These are phyloP conservation scores for Pythium coloratum DNA, from an alignment of 352 stramenopile species.

Conservation along the genomic window DNA sequence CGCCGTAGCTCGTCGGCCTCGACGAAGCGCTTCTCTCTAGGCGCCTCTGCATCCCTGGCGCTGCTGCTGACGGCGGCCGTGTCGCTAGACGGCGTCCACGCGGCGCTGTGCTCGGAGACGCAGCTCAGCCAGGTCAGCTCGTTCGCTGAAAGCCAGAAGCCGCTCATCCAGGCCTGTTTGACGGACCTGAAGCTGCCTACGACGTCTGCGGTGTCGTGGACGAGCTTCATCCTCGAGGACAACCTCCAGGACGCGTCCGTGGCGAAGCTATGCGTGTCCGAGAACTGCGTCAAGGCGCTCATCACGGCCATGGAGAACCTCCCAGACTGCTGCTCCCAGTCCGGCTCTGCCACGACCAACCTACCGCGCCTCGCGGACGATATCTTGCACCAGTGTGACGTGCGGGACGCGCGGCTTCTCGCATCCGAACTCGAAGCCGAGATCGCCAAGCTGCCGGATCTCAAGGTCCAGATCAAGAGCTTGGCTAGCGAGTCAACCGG, in stretches of 20 bases:
- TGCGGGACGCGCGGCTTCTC: constrained; percentile 23
- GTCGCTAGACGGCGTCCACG: constrained; percentile 1
- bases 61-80: not conserved
- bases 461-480: constrained; percentile 35
- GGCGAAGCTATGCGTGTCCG: constrained; percentile 21
- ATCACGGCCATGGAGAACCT: constrained; percentile 32
- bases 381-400: constrained; percentile 32
- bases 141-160: constrained; percentile 21
- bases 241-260: constrained; percentile 21
- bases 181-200: constrained; percentile 20
- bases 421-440: constrained; percentile 27
- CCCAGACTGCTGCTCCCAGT: constrained; percentile 27
- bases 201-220: constrained; percentile 8
- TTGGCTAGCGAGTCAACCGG: not conserved
- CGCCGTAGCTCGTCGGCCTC: not conserved
- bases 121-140: constrained; percentile 4
- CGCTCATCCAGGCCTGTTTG: constrained; percentile 22
- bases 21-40: constrained; percentile 3
- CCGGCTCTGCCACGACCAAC: constrained; percentile 12
- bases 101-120: constrained; percentile 22
- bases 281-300: constrained; percentile 27
- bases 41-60: not conserved
- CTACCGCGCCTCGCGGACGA: constrained; percentile 30
- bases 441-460: constrained; percentile 31
- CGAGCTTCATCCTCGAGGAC: constrained; percentile 25